These are phyloP conservation scores for Hirsutella thompsonii DNA, from an alignment of 2,329 filamentous ascomycete genomes.

Conservation along the genomic window DNA sequence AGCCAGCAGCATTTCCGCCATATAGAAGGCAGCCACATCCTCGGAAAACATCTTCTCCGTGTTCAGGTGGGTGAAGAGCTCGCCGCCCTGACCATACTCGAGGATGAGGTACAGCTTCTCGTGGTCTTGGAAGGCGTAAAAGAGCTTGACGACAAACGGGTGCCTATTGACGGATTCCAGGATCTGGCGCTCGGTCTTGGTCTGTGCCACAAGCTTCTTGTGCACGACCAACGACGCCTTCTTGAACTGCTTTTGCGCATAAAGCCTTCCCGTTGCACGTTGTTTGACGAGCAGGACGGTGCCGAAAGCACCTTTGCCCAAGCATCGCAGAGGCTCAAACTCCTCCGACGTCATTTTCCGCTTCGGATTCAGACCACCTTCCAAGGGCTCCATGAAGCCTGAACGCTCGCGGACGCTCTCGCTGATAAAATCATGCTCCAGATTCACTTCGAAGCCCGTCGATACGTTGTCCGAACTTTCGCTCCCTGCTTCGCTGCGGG, in stretches of 20 bases:
- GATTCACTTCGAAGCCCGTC: slow-evolving; percentile 72
- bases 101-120: slow-evolving; percentile 96
- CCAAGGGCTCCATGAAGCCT: slow-evolving; percentile 31
- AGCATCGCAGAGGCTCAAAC: slow-evolving; percentile 80
- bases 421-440: slow-evolving; percentile 78
- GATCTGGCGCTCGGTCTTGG: slow-evolving; percentile 90
- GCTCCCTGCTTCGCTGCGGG: slow-evolving; percentile 37
- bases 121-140: slow-evolving; percentile 95
- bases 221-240: slow-evolving; percentile 93
- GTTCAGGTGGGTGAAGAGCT: slow-evolving; percentile 89
- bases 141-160: slow-evolving; percentile 95
- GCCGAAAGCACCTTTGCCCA: slow-evolving; percentile 92
- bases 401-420: slow-evolving; percentile 38
- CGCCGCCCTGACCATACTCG: slow-evolving; percentile 93
- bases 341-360: slow-evolving; percentile 88
- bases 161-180: slow-evolving; percentile 93
- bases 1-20: slow-evolving; percentile 94
- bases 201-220: slow-evolving; percentile 92
- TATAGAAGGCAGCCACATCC: slow-evolving; percentile 85
- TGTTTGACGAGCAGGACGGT: slow-evolving; percentile 93
- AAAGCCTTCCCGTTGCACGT: slow-evolving; percentile 72
- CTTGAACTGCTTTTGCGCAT: slow-evolving; percentile 96
- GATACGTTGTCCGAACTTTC: slow-evolving; percentile 52
- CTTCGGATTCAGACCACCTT: slow-evolving; percentile 39
- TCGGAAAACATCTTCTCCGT: slow-evolving; percentile 94